Evolutionary conservation across 164 flowering plant genomes (phyloP), one percentile per base, ranked within the genome.

Genomic region (Annona squamosa): DNA sequence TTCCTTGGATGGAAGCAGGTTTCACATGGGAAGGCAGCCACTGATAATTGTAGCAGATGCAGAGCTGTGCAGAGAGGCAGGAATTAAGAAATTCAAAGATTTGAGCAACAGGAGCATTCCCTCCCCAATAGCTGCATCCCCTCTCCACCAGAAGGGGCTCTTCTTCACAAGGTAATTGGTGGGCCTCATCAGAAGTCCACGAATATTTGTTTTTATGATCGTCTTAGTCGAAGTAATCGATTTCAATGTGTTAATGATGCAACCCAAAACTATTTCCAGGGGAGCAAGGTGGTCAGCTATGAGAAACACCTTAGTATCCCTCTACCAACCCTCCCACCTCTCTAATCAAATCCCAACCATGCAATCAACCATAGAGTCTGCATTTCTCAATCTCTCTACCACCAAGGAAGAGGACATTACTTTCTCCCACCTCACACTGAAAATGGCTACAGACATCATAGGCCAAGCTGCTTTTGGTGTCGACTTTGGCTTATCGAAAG

Each of bases 1-100:
- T 0, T 52, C 13, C 13, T 52, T 52, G 17, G 73, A 16, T 62
- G 42, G 68, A 48, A 61, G 71, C 84, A 95, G 99, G 81, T 96
- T 93, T 78, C 98, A 90, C 19, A 87, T 96, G 97, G 99, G 98
- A 0, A 90, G 97, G 75, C 99, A 96, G 67, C 98, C 99, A 4
- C 74, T 96, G 73, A 85, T 96, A 46, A 93, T 96, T 12, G 81
- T 93, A 70, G 98, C 99, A 37, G 93, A 90, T 72, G 77, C 99
- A 46, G 98, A 93, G 78, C 84, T 96, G 1, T 93, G 97, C 64
- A 86, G 84, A 77, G 95, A 90, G 77, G 98, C 87, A 41, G 98
- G 98, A 4, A 93, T 95, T 46, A 96, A 83, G 87, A 91, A 93
- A 70, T 93, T 96, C 87, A 93, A 91, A 76, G 88, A 87, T 76